Conservation (phyloP, 2,329 filamentous ascomycete genomes). For the Falciphora oryzae region DNA sequence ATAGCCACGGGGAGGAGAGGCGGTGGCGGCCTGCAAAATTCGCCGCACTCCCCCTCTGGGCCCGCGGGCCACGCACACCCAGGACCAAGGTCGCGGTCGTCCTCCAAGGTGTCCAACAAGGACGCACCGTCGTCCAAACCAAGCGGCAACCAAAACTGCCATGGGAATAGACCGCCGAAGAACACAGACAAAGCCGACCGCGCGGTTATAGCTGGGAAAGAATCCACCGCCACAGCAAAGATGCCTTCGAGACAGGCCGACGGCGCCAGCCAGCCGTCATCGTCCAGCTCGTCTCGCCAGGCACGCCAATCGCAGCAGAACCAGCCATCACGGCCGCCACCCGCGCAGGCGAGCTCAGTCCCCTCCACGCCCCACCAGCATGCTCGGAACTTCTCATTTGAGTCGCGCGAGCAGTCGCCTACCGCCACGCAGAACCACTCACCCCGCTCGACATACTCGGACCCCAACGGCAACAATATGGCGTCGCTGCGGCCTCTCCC, state of each 20-base stretch:
- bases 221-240: constrained; percentile 34
- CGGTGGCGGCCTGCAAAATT: constrained; percentile 50
- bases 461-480: constrained; percentile 67
- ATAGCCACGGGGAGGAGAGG: constrained; percentile 51
- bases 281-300: constrained; percentile 2
- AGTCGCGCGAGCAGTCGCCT: constrained; percentile 75
- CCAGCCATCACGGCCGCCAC: constrained; percentile 23
- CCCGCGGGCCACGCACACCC: constrained; percentile 46
- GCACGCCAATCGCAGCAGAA: constrained; percentile 5
- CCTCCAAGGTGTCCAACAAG: constrained; percentile 54
- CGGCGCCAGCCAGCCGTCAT: constrained; percentile 14
- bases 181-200: constrained; percentile 55
- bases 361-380: constrained; percentile 91
- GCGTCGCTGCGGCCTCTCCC: constrained; percentile 62
- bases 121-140: constrained; percentile 24
- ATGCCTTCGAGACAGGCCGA: constrained; percentile 43
- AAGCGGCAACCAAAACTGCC: constrained; percentile 36
- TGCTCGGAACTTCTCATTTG: constrained; percentile 73
- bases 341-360: constrained; percentile 73
- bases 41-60: constrained; percentile 49
- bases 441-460: constrained; percentile 83
- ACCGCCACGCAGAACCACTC: constrained; percentile 72
- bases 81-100: constrained; percentile 50
- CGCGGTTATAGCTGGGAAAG: constrained; percentile 55
- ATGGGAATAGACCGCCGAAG: constrained; percentile 59